Conservation (phyloP, 805 yeast genomes). For the Kodamaea kaohsiungensis region DNA sequence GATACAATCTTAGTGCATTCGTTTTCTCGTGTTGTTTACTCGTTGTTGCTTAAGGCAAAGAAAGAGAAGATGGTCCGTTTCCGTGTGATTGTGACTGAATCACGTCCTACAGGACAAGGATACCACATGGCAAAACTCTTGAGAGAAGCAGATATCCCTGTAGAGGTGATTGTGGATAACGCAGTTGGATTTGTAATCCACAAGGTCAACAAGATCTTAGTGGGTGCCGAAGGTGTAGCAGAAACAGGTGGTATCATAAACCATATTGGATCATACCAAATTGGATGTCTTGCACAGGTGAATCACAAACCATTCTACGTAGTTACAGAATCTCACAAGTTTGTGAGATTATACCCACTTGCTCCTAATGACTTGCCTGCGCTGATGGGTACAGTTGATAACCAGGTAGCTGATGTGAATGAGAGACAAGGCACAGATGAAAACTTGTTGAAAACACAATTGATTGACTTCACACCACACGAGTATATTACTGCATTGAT, state of each 20-base stretch:
- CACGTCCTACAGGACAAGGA: slow-evolving; percentile 82
- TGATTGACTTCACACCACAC: slow-evolving; percentile 92
- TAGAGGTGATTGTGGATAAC: slow-evolving; percentile 82
- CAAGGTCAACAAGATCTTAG: slow-evolving; percentile 87
- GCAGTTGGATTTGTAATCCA: slow-evolving; percentile 93
- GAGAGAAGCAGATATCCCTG: slow-evolving; percentile 77
- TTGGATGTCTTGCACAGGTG: slow-evolving; percentile 87
- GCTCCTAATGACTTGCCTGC: slow-evolving; percentile 88
- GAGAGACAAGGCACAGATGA: slow-evolving; percentile 22
- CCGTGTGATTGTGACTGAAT: slow-evolving; percentile 89
- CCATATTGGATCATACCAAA: slow-evolving; percentile 91
- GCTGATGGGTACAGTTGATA: slow-evolving; percentile 21
- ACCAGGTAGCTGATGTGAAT: slow-evolving; percentile 12
- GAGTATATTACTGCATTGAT: slow-evolving; percentile 93
- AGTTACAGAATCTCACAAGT: slow-evolving; percentile 92
- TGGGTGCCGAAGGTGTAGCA: slow-evolving; percentile 99
- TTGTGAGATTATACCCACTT: slow-evolving; percentile 93
- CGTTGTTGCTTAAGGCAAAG: slow-evolving; percentile 74
- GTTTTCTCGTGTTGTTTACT: slow-evolving; percentile 84
- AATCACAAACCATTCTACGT: slow-evolving; percentile 93
- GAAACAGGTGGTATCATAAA: slow-evolving; percentile 98
- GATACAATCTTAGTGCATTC: slow-evolving; percentile 90
- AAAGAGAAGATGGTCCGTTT: slow-evolving; percentile 73
- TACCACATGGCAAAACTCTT: slow-evolving; percentile 67
- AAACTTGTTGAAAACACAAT: slow-evolving; percentile 29